Evolutionary conservation across 1,139 yeast genomes (phyloP).

Genomic region (Debaryomycetaceae sp.): DNA sequence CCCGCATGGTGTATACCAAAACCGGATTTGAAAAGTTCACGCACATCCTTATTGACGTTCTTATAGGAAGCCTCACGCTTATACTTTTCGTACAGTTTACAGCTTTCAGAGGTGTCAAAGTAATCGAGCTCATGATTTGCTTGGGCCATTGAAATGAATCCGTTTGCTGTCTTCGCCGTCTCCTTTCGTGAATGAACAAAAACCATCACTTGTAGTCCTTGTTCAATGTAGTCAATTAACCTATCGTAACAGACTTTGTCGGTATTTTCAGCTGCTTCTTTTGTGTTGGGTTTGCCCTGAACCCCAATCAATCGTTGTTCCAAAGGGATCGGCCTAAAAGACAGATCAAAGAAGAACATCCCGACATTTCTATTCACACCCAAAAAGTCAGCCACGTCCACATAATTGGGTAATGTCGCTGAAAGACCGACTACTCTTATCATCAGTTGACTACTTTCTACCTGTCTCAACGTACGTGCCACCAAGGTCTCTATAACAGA

Average conservation of each 20-base stretch:
- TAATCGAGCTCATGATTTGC: constrained; percentile 50
- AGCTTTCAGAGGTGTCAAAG: constrained; percentile 59
- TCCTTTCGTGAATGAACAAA: constrained; percentile 96
- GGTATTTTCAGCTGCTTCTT: constrained; percentile 69
- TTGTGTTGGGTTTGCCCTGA: constrained; percentile 70
- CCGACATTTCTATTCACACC: constrained; percentile 90
- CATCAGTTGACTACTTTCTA: constrained; percentile 90
- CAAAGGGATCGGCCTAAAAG: constrained; percentile 91
- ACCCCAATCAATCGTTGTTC: constrained; percentile 88
- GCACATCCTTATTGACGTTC: constrained; percentile 73
- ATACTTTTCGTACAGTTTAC: constrained; percentile 43
- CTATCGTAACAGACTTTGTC: constrained; percentile 79
- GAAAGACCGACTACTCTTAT: constrained; percentile 95
- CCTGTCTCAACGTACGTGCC: constrained; percentile 92
- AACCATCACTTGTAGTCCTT: constrained; percentile 91
- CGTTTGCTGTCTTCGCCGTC: constrained; percentile 77
- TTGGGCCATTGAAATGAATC: constrained; percentile 68
- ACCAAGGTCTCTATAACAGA: constrained; percentile 95
- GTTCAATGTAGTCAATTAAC: constrained; percentile 58
- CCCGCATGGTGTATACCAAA: constrained; percentile 98
- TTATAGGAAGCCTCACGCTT: constrained; percentile 63
- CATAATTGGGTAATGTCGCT: constrained; percentile 90
- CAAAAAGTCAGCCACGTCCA: constrained; percentile 93
- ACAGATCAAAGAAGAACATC: constrained; percentile 89
- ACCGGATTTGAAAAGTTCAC: constrained; percentile 77